These are phyloP conservation scores for Chaetomium globosum DNA, from an alignment of 2,329 filamentous ascomycete species.

Conservation along the genomic window DNA sequence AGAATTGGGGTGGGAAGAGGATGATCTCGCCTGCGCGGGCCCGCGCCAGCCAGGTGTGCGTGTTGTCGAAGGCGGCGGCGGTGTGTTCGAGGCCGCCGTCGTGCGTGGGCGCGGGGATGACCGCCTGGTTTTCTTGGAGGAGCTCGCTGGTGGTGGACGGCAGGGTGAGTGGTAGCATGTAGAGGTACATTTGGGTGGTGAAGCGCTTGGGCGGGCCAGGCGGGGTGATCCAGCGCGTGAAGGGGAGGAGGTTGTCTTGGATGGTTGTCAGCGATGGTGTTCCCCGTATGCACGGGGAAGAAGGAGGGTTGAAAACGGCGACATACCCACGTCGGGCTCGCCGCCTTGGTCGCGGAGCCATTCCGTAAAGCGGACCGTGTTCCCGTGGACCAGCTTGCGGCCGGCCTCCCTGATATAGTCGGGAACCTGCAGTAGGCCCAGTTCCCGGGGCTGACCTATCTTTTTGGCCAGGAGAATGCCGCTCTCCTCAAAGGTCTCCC, in stretches of 20 bases:
- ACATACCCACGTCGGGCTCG: conserved; percentile 65
- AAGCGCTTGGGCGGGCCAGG: conserved; percentile 72
- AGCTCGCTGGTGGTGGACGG: conserved; percentile 29
- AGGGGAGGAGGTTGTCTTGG: conserved; percentile 69
- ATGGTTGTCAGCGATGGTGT: not conserved
- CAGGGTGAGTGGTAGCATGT: conserved; percentile 70
- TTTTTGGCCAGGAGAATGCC: conserved; percentile 74
- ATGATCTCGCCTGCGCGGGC: conserved; percentile 70
- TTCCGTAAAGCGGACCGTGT: conserved; percentile 65
- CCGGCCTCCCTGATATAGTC: conserved; percentile 65
- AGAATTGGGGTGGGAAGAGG: conserved; percentile 87
- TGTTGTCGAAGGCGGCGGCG: conserved; percentile 74
- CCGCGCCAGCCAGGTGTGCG: conserved; percentile 67
- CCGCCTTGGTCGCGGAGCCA: conserved; percentile 64
- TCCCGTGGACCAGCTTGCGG: conserved; percentile 68
- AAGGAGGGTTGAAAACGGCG: not conserved
- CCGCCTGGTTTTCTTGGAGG: conserved; percentile 49
- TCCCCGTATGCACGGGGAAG: not conserved
- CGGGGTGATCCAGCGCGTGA: conserved; percentile 92
- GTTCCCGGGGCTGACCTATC: conserved; percentile 7
- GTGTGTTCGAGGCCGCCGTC: conserved; percentile 66
- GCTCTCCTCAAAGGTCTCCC: conserved; percentile 94
- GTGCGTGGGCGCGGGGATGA: conserved; percentile 68
- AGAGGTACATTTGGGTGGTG: conserved; percentile 96
- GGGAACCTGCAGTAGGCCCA: conserved; percentile 61